A percentile compares a stretch with the other conserved stretches of the same genome.
phyloP scores from a whole-genome alignment of 2,329 filamentous ascomycete species.

The Pleochaeta shiraiana region DNA sequence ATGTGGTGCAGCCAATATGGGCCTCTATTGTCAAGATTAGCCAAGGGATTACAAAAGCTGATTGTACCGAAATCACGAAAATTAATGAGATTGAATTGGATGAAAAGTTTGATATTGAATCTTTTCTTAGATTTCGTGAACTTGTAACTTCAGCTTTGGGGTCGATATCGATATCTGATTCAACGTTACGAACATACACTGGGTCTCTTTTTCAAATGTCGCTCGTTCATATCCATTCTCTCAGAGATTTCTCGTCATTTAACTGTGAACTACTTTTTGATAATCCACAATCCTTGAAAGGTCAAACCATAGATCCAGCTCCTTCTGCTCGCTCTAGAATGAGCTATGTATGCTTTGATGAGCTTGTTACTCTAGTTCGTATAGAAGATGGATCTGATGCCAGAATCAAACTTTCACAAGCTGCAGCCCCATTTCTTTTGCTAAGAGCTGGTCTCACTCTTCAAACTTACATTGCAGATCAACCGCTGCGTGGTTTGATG shows the following conservation, averaged over 20 bases:
- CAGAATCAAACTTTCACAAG: constrained; percentile 36
- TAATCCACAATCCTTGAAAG: constrained; percentile 43
- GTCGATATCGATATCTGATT: constrained; percentile 38
- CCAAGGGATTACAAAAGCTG: constrained; percentile 46
- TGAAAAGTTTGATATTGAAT: constrained; percentile 58
- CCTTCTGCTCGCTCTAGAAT: constrained; percentile 47
- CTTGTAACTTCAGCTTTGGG: constrained; percentile 59
- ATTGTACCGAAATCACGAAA: constrained; percentile 27
- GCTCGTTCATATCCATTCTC: constrained; percentile 48
- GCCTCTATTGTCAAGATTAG: constrained; percentile 38
- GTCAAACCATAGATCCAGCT: constrained; percentile 46
- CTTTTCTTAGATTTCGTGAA: constrained; percentile 45
- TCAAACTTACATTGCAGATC: constrained; percentile 75
- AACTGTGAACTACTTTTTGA: constrained; percentile 31
- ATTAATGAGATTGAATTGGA: constrained; percentile 35
- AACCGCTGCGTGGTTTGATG: constrained; percentile 72
- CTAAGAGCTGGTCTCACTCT: constrained; percentile 60
- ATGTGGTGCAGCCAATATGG: constrained; percentile 42
- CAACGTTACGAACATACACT: constrained; percentile 45
- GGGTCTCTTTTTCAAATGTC: constrained; percentile 63
- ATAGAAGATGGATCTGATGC: constrained; percentile 22
- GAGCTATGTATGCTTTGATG: constrained; percentile 59
- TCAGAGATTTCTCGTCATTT: constrained; percentile 30
- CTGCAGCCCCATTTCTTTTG: constrained; percentile 61
- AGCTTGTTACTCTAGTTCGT: constrained; percentile 49